phyloP scores from a whole-genome alignment of 176 grass and related monocot genomes.

The Neostapfia colusana region DNA sequence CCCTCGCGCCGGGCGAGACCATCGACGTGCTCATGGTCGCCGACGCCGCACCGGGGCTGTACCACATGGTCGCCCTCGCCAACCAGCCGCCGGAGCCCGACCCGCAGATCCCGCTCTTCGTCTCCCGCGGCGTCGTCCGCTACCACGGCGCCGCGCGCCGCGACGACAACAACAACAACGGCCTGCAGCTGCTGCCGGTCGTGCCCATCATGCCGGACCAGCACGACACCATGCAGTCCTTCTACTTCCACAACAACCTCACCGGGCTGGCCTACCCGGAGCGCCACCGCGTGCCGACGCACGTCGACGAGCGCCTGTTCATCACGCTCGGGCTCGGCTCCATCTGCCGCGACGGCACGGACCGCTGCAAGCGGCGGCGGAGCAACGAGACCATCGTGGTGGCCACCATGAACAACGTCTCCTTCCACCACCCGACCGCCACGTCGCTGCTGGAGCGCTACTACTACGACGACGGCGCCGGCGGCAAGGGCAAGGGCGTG shows the following conservation, averaged over 20 bases:
- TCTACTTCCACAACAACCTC: slow-evolving; percentile 32
- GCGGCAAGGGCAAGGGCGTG: not conserved
- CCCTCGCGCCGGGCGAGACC: slow-evolving; percentile 50
- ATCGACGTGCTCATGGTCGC: slow-evolving; percentile 51
- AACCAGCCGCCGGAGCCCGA: slow-evolving; percentile 38
- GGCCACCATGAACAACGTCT: slow-evolving; percentile 67
- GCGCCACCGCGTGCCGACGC: slow-evolving; percentile 14
- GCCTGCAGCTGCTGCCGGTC: slow-evolving; percentile 30
- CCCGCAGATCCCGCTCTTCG: slow-evolving; percentile 7
- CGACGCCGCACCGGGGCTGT: slow-evolving; percentile 10
- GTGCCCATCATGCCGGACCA: slow-evolving; percentile 31
- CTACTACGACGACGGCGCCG: too few relatives aligned
- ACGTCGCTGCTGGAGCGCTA: slow-evolving; percentile 48
- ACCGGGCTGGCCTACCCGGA: not conserved
- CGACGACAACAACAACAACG: slow-evolving; percentile 37
- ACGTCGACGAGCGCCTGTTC: slow-evolving; percentile 38
- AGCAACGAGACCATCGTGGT: slow-evolving; percentile 32
- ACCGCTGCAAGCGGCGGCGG: not conserved
- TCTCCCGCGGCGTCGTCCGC: slow-evolving; percentile 37
- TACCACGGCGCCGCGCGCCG: not conserved
- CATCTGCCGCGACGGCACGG: slow-evolving; percentile 8
- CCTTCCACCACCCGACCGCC: slow-evolving; percentile 35
- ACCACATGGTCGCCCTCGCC: slow-evolving; percentile 33
- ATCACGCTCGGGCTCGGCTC: slow-evolving; percentile 33
- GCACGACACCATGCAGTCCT: slow-evolving; percentile 45